Base-by-base conservation (phyloP, 225 moss, liverwort and hornwort species). In the Sphagnum contortum region DNA sequence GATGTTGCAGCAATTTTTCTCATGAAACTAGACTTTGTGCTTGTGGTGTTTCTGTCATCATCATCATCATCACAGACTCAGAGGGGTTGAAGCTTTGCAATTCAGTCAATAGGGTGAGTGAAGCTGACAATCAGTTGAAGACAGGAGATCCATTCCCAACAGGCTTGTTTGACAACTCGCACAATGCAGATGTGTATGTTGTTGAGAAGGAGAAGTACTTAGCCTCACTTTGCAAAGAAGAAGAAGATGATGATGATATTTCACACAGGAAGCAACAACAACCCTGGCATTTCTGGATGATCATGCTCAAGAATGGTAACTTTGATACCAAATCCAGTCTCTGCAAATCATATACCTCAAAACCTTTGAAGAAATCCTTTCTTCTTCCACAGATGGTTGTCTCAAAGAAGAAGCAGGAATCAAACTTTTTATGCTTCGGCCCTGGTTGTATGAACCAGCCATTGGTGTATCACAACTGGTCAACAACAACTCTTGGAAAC, bases 231-330 rank as follows among this genome's bases (percentile, higher is more conserved):
- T 94, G 94, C 68, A 29, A 29, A 29, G 29, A 29, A 29, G 68
- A 73, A 50, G 74, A 59, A 5, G 66, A 66, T 0, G 51, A 44
- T 29, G 4, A 66, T 3, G 5, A 45, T 9, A 29, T 29, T 29
- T 29, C 1, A 29, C 29, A 29, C 29, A 29, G 29, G 29, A 29
- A 29, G 29, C 29, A 29, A 29, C 29, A 29, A 29, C 3, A 52
- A 44, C 79, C 91, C 8, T 94, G 94, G 94, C 78, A 84, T 64
- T 94, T 89, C 59, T 94, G 94, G 94, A 94, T 89, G 94, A 77
- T 94, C 69, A 94, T 94, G 94, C 80, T 94, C 57, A 94, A 94
- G 75, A 94, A 91, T 69, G 94, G 91, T 8, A 94, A 94, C 67
- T 94, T 81, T 44, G 91, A 94, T 59, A 3, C 64, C 45, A 68